These are phyloP conservation scores for Triangularia verruculosa DNA, from an alignment of 2,329 filamentous ascomycete species.

Conservation along the genomic window DNA sequence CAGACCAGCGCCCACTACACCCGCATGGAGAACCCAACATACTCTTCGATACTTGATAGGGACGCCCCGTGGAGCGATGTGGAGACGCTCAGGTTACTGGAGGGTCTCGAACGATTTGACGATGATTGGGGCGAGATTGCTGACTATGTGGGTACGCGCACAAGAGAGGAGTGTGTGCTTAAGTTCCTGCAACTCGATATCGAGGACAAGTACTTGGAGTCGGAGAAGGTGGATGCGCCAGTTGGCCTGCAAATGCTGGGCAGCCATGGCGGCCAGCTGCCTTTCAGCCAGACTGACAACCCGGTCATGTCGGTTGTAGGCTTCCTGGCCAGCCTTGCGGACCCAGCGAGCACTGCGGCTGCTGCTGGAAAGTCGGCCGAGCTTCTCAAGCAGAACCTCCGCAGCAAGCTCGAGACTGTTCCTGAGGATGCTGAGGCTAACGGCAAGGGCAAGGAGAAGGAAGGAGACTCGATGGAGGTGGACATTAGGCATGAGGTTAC, in stretches of 20 bases:
- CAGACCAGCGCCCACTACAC: constrained; percentile 78
- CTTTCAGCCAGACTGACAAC: constrained; percentile 90
- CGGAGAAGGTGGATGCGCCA: constrained; percentile 58
- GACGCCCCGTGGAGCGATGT: constrained; percentile 89
- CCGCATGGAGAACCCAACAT: constrained; percentile 84
- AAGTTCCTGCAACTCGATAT: constrained; percentile 97
- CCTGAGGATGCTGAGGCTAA: constrained; percentile 45
- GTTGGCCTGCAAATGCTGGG: constrained; percentile 65
- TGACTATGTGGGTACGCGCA: constrained; percentile 86
- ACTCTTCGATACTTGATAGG: constrained; percentile 73
- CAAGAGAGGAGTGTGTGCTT: constrained; percentile 91
- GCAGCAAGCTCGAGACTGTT: constrained; percentile 66
- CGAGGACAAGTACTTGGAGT: constrained; percentile 92
- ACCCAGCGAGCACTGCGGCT: constrained; percentile 84
- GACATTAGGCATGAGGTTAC: constrained; percentile 49
- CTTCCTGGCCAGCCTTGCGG: constrained; percentile 87
- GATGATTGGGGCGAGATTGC: constrained; percentile 95
- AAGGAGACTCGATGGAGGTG: constrained; percentile 62
- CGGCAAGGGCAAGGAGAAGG: constrained; percentile 57
- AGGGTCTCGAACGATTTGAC: constrained; percentile 88
- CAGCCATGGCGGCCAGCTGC: constrained; percentile 73
- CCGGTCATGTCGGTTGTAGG: constrained; percentile 95
- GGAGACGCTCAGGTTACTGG: constrained; percentile 83
- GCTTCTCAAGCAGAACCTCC: constrained; percentile 76
- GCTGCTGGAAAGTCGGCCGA: constrained; percentile 85